These are phyloP conservation scores for Heterobasidion annosum DNA, from an alignment of 1,284 basidiomycete species.

Conservation along the genomic window DNA sequence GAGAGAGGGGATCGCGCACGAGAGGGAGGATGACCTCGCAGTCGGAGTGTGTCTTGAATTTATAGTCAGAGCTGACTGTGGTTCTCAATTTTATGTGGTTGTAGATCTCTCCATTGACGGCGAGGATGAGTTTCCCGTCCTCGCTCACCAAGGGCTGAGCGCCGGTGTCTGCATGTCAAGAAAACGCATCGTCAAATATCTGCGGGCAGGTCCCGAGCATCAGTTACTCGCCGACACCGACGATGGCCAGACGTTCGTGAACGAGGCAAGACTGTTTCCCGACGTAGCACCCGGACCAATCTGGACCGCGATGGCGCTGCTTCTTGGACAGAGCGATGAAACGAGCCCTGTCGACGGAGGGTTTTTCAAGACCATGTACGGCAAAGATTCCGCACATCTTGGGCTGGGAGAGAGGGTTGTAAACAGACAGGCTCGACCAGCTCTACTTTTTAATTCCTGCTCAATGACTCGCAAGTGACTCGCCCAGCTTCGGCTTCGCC, in stretches of 20 bases:
- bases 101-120: slow-evolving; percentile 99
- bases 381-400: slow-evolving; percentile 88
- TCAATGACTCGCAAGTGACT: too few relatives aligned
- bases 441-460: too few relatives aligned
- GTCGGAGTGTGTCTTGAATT: slow-evolving; percentile 97
- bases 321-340: slow-evolving; percentile 84
- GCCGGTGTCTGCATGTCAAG: slow-evolving; percentile 70
- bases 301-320: slow-evolving; percentile 88
- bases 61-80: slow-evolving; percentile 51
- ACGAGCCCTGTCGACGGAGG: slow-evolving; percentile 57
- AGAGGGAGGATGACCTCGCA: slow-evolving; percentile 96
- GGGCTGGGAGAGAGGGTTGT: neutral
- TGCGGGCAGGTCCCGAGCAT: neutral
- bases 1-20: slow-evolving; percentile 34
- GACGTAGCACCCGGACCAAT: slow-evolving; percentile 93
- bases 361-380: slow-evolving; percentile 71
- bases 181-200: neutral
- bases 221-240: slow-evolving; percentile 82
- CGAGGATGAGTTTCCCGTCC: slow-evolving; percentile 80
- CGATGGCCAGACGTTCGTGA: slow-evolving; percentile 92
- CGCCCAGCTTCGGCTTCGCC: too few relatives aligned
- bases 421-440: neutral
- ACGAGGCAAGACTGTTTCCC: slow-evolving; percentile 76
- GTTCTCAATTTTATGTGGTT: slow-evolving; percentile 87
- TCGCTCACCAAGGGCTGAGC: slow-evolving; percentile 91